Percentiles rank a stretch among this genome's conserved stretches.
phyloP scores from a whole-genome alignment of 176 grass and related monocot species.

The Triticum urartu region DNA sequence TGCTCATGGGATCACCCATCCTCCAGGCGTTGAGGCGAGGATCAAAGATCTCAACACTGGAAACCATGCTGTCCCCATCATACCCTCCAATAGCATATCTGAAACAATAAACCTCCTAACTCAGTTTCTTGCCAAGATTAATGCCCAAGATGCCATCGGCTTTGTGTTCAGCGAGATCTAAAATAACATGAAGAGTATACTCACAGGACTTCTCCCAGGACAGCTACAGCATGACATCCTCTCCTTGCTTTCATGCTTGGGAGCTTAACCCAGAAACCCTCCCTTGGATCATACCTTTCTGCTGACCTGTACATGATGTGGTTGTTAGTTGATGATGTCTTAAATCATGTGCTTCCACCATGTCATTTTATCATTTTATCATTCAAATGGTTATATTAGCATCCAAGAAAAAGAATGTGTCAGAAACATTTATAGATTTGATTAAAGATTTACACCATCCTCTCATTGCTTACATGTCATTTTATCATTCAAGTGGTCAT shows the following conservation, averaged over 20 bases:
- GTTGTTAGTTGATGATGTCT: constrained; percentile 15
- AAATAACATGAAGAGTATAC: constrained; percentile 21
- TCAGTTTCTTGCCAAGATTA: constrained; percentile 24
- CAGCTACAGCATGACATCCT: constrained; percentile 64
- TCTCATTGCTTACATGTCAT: background rate
- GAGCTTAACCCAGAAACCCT: constrained; percentile 78
- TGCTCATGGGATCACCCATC: constrained; percentile 58
- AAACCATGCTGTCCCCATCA: constrained; percentile 56
- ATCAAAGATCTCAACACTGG: constrained; percentile 75
- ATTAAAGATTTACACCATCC: background rate
- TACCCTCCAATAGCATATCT: constrained; percentile 81
- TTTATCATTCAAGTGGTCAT: background rate
- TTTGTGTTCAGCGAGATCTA: background rate
- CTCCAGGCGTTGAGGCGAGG: constrained; percentile 64
- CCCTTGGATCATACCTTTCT: constrained; percentile 95
- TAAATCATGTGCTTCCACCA: background rate
- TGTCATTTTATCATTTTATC: background rate
- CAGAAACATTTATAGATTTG: background rate
- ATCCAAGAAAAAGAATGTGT: background rate
- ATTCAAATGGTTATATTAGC: background rate
- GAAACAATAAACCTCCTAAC: background rate
- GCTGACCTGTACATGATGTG: constrained; percentile 47
- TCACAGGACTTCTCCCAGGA: constrained; percentile 57
- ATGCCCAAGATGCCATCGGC: background rate
- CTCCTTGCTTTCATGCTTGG: constrained; percentile 75